These are phyloP conservation scores for Sporothrix humicola DNA, from an alignment of 2,329 filamentous ascomycete genomes.

Conservation along the genomic window DNA sequence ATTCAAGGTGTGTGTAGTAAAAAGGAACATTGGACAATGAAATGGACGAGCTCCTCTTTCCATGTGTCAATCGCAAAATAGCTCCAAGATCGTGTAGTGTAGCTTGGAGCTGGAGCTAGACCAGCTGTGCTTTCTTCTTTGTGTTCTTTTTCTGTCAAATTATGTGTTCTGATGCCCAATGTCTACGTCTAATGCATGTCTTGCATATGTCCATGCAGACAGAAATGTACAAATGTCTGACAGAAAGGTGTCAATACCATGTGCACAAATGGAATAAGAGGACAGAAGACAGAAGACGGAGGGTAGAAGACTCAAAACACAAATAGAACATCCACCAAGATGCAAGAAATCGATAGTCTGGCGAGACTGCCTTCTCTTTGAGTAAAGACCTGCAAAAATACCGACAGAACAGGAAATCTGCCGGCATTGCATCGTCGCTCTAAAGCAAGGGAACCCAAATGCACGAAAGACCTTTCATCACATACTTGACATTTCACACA, in stretches of 20 bases:
- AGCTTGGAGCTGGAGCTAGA: neutral
- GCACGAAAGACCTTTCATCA: neutral
- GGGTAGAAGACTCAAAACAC: no score
- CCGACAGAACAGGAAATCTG: neutral
- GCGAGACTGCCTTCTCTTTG: neutral
- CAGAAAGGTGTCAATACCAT: no score
- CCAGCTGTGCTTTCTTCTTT: neutral
- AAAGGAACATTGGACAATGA: neutral
- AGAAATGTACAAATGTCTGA: no score
- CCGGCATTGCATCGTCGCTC: neutral
- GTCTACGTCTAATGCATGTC: neutral
- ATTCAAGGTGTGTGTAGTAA: neutral
- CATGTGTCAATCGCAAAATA: constrained; percentile 6
- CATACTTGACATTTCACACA: neutral
- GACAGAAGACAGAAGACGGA: no score
- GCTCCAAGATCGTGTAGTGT: neutral
- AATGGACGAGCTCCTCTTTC: neutral
- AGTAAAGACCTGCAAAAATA: neutral
- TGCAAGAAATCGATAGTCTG: neutral
- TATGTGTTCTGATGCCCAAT: no score
- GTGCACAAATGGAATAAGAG: neutral
- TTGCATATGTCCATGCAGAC: no score
- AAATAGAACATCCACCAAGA: no score
- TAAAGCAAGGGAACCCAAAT: neutral
- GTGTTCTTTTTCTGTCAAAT: neutral